A percentile compares a stretch with the other conserved stretches of the same genome.
Evolutionary conservation across 2,329 filamentous ascomycete species (phyloP).

Genomic region (Cercospora janseana): DNA sequence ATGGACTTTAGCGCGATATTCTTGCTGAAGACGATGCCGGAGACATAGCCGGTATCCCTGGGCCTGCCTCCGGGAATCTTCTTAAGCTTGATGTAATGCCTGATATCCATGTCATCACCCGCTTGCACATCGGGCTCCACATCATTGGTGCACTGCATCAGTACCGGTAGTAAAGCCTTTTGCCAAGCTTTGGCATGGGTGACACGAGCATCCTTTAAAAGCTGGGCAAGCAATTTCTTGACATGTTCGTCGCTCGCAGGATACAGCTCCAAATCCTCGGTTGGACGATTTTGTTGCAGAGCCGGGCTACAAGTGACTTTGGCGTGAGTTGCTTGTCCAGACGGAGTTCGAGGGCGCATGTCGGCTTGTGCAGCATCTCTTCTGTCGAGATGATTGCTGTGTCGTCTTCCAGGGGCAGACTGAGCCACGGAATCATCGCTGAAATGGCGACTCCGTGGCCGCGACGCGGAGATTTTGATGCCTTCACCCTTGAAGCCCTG

Average conservation of each 20-base stretch:
- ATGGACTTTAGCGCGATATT: conserved; percentile 96
- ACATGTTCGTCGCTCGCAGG: conserved; percentile 85
- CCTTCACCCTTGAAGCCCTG: conserved; percentile 60
- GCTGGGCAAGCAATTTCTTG: conserved; percentile 75
- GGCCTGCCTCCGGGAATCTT: conserved; percentile 89
- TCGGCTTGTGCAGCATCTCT: conserved; percentile 28
- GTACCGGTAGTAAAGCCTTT: conserved; percentile 82
- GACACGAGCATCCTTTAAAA: conserved; percentile 74
- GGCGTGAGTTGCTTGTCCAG: conserved; percentile 23
- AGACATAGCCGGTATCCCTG: conserved; percentile 92
- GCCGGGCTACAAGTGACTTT: conserved; percentile 71
- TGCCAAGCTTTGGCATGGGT: conserved; percentile 78
- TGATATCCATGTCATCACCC: conserved; percentile 93
- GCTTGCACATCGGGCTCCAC: conserved; percentile 87
- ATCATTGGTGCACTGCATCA: conserved; percentile 88
- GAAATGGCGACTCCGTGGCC: conserved; percentile 71
- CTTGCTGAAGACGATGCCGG: conserved; percentile 94
- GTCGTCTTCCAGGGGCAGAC: conserved; percentile 66
- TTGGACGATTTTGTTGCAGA: conserved; percentile 52
- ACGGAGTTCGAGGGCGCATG: conserved; percentile 21
- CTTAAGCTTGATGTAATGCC: conserved; percentile 96
- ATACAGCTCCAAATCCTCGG: conserved; percentile 69
- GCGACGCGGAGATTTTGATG: conserved; percentile 40
- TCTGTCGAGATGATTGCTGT: conserved; percentile 54
- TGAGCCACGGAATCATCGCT: conserved; percentile 76